Evolutionary conservation across 2,329 filamentous ascomycete species (phyloP).

Genomic region (Daldinia sp.): DNA sequence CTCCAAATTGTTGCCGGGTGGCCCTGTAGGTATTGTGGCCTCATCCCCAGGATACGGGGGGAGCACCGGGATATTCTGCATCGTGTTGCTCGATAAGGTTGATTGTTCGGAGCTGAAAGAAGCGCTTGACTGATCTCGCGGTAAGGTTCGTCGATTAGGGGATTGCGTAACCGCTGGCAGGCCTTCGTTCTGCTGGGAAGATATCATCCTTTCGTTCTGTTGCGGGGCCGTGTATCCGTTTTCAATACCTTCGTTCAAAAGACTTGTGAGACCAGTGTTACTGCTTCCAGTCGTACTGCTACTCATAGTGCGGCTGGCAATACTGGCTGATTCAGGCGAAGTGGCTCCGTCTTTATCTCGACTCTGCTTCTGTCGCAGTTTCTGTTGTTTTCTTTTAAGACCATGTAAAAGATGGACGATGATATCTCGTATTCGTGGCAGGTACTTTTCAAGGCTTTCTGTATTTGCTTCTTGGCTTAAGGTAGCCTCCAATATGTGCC

Average conservation of each 20-base stretch:
- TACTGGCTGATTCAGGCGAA: conserved; percentile 47
- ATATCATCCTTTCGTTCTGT: conserved; percentile 47
- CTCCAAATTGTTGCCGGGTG: conserved; percentile 58
- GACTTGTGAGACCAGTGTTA: conserved; percentile 64
- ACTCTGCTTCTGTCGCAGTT: conserved; percentile 71
- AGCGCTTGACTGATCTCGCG: conserved; percentile 60
- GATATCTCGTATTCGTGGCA: conserved; percentile 95
- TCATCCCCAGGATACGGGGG: conserved; percentile 74
- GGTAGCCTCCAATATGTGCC: conserved; percentile 92
- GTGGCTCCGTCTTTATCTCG: conserved; percentile 61
- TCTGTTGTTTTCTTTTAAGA: conserved; percentile 95
- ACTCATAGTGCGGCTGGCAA: conserved; percentile 63
- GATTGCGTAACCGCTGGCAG: conserved; percentile 50
- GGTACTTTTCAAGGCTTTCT: conserved; percentile 90
- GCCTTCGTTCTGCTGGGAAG: conserved; percentile 34
- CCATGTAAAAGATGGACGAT: conserved; percentile 98
- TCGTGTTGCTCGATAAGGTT: conserved; percentile 74
- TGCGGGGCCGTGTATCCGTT: conserved; percentile 57
- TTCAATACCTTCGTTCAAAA: conserved; percentile 68
- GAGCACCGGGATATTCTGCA: conserved; percentile 79
- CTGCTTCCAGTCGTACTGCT: conserved; percentile 66
- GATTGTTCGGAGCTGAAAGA: conserved; percentile 68
- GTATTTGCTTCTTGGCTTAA: conserved; percentile 95
- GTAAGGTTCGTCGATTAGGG: conserved; percentile 57
- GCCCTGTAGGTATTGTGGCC: conserved; percentile 56